Evolutionary conservation across 2,329 filamentous ascomycete genomes (phyloP).

Genomic region (Scytalidium lignicola): DNA sequence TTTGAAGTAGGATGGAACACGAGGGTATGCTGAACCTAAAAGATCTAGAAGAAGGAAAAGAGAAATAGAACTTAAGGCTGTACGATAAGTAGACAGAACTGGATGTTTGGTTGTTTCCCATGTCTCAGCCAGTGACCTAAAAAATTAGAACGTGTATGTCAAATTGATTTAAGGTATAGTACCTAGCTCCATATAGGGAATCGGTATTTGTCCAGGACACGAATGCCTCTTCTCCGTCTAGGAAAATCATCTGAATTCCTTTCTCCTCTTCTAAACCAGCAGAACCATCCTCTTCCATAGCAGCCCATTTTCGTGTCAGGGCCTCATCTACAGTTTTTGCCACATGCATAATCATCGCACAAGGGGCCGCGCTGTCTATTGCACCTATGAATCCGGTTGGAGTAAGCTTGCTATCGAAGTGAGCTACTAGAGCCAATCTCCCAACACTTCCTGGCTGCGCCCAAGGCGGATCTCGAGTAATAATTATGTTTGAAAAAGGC

Average conservation of each 20-base stretch:
- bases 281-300: constrained; percentile 58
- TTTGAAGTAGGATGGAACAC: constrained; percentile 79
- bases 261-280: constrained; percentile 55
- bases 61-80: constrained; percentile 70
- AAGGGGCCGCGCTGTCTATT: constrained; percentile 88
- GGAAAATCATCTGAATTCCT: constrained; percentile 81
- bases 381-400: constrained; percentile 89
- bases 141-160: constrained; percentile 7
- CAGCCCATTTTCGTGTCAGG: constrained; percentile 75
- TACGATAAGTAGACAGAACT: constrained; percentile 69
- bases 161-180: constrained; percentile 18
- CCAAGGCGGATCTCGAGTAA: constrained; percentile 85
- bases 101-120: constrained; percentile 73
- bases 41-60: constrained; percentile 91
- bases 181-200: constrained; percentile 84
- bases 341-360: constrained; percentile 86
- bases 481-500: constrained; percentile 83
- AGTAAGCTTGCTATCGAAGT: constrained; percentile 81
- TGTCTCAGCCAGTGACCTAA: constrained; percentile 66
- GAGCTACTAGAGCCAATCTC: constrained; percentile 80
- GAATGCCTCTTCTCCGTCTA: constrained; percentile 96
- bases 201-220: constrained; percentile 72
- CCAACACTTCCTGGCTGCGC: constrained; percentile 67
- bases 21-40: constrained; percentile 64
- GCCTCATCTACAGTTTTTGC: constrained; percentile 75